A percentile compares a stretch with the other conserved stretches of the same genome.
phyloP scores from a whole-genome alignment of 2,329 filamentous ascomycete genomes.

The Pseudocercospora vitis region DNA sequence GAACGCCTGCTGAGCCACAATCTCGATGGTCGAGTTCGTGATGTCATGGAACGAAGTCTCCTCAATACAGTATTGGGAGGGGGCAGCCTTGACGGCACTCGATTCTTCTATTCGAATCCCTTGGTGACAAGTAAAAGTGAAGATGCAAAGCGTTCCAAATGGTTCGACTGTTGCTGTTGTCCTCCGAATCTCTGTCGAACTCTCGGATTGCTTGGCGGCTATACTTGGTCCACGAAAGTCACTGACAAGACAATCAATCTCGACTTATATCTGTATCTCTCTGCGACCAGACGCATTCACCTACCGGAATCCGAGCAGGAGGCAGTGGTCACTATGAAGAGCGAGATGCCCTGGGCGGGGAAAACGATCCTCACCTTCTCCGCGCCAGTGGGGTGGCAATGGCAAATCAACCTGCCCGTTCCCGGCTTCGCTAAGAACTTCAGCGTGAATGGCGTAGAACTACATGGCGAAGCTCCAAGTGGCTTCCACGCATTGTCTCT shows the following conservation, averaged over 20 bases:
- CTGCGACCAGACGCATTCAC: background rate
- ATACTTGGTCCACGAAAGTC: slow-evolving; percentile 9
- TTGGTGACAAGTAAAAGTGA: background rate
- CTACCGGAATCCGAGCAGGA: background rate
- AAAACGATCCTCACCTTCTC: slow-evolving; percentile 3
- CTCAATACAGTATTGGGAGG: slow-evolving; percentile 1
- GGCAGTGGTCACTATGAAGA: background rate
- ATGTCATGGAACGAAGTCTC: slow-evolving; percentile 10
- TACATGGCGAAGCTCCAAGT: background rate
- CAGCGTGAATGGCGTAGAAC: slow-evolving; percentile 2
- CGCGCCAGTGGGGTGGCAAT: slow-evolving; percentile 1
- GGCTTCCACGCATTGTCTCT: slow-evolving; percentile 5
- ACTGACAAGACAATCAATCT: background rate
- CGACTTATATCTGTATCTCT: slow-evolving; percentile 6
- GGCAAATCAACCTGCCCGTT: slow-evolving; percentile 4
- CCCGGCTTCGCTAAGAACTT: slow-evolving; percentile 6
- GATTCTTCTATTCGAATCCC: slow-evolving; percentile 8
- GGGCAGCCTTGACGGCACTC: slow-evolving; percentile 2
- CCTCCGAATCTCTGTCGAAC: slow-evolving; percentile 10
- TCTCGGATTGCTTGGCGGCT: slow-evolving; percentile 1
- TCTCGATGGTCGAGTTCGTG: slow-evolving; percentile 5
- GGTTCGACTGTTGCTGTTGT: slow-evolving; percentile 10
- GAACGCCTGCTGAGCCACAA: slow-evolving; percentile 5
- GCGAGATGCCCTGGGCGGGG: slow-evolving; percentile 5
- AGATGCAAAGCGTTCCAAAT: background rate